Evolutionary conservation across 768 basidiomycete species (phyloP), one percentile per base, ranked within the genome.

Genomic region (Serendipita sp.): DNA sequence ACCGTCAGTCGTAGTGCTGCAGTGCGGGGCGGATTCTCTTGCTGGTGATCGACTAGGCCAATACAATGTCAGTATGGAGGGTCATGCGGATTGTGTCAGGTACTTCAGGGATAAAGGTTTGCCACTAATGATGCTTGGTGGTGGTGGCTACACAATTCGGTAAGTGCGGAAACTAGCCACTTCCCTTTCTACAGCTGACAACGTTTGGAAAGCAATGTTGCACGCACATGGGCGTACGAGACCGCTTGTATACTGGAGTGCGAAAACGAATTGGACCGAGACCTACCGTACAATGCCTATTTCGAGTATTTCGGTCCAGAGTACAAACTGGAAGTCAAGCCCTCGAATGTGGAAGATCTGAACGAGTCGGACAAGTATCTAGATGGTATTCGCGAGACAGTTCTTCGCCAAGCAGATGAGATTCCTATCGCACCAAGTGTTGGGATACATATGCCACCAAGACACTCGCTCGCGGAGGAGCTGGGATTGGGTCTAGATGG

Each of bases 251-350:
- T 92, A 24, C 81, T 93, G n/a, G 94, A 91, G 1, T 80, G 88
- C 51, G 87, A 93, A 71, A 77, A 89, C 46, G 80, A 81, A 11
- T 85, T 89, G 64, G 86, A 91, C 71, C 79, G 80, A 18, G 86
- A 89, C 68, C 74, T 92, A 65, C 89, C 89, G 1, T 92, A 85
- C 83, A 89, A 86, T 73, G 83, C 86, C 69, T 95, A 92, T 73
- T 90, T 97, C 72, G 95, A 98, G 73, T 99, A 93, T 86, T 98
- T 94, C 73, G 96, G 94, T 0, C 95, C 95, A 15, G 78, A 93
- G 67, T 99, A 94, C 74, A 80, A 93, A 67, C 78, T 99, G 44
- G 94, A 97, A 71, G 94, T 99, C 1, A 80, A 84, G 30, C 80
- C 82, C 67, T 97, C 88, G 70, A 98, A 98, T 71, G 91, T 95